Base-by-base conservation (phyloP, 139 green algal species). In the Pseudopediastrum boryanum region DNA sequence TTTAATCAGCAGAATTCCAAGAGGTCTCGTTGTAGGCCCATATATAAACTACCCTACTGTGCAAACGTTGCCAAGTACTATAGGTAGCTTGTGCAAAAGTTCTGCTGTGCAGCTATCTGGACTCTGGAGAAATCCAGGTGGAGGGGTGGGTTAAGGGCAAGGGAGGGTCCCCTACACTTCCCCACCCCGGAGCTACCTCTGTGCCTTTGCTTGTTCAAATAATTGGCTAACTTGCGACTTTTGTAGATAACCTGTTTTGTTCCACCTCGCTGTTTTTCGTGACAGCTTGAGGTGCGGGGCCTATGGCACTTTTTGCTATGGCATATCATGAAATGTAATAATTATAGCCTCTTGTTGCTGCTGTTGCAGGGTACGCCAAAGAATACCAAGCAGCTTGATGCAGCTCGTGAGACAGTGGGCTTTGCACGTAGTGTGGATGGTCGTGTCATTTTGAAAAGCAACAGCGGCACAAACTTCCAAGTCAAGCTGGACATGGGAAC, bases 401-500 rank as follows among this genome's bases (percentile, higher is more conserved):
- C 50, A 8, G 76, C 76, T 16, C 76, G 76, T 7, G 21, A 33
- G 10, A 44, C 13, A 3, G 76, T 76, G 8, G 76, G 76, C 39
- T 82, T 82, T 72, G 48, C 52, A 23, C 76, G 76, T n/a, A 8
- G 36, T 2, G 35, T 52, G 29, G 65, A 76, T 35, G 76, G 76
- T 29, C 64, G 76, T 46, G 76, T 82, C 39, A 2, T 72, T 27
- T 52, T 82, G 38, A 25, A 77, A 8, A 71, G 50, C 4, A 52
- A 82, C 25, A 65, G 63, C 12, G 75, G 63, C 25, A 65, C 75
- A 39, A 46, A 42, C 25, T 82, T 82, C 50, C 59, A 76, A 52
- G 76, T 82, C 50, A 75, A 76, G 35, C 39, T 39, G n/a, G 76
- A 82, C 65, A 76, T 76, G 76, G 62, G 64, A 10, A 65, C 63